A percentile compares a stretch with the other conserved stretches of the same genome.
Conservation (phyloP, 352 stramenopile species). For the Pythium phragmitis region DNA sequence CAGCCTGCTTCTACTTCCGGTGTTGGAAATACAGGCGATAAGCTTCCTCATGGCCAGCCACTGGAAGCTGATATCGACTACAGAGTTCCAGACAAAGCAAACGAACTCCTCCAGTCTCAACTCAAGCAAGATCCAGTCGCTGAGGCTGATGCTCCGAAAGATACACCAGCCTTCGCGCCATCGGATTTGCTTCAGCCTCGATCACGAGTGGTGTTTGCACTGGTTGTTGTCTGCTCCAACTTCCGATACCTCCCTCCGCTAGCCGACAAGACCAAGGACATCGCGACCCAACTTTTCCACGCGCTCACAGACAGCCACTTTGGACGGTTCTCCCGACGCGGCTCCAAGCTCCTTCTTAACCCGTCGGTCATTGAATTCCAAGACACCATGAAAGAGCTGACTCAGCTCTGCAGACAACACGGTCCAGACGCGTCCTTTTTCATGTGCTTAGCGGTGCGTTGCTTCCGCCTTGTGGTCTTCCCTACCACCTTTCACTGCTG, state of each 20-base stretch:
- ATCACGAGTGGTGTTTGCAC: conserved; percentile 28
- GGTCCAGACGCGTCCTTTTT: conserved; percentile 52
- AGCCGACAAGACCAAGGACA: conserved; percentile 55
- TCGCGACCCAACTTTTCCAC: conserved; percentile 51
- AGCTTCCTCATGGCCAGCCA: background rate
- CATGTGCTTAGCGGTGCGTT: conserved; percentile 53
- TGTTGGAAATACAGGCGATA: background rate
- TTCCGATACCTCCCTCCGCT: conserved; percentile 59
- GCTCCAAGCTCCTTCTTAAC: conserved; percentile 67
- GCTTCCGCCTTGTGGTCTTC: background rate
- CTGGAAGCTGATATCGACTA: background rate
- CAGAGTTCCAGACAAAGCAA: background rate
- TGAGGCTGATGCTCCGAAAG: background rate
- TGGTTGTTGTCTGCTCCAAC: conserved; percentile 51
- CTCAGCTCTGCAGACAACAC: conserved; percentile 32
- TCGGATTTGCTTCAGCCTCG: background rate
- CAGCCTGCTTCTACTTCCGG: background rate
- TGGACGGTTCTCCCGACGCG: conserved; percentile 44
- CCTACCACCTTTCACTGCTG: background rate
- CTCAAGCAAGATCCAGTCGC: background rate
- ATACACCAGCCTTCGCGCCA: background rate
- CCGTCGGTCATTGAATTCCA: conserved; percentile 84
- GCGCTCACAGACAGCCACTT: conserved; percentile 53
- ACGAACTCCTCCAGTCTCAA: background rate
- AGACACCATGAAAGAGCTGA: conserved; percentile 67